These are phyloP conservation scores for Fusarium sp. DNA, from an alignment of 2,329 filamentous ascomycete species.

Conservation along the genomic window DNA sequence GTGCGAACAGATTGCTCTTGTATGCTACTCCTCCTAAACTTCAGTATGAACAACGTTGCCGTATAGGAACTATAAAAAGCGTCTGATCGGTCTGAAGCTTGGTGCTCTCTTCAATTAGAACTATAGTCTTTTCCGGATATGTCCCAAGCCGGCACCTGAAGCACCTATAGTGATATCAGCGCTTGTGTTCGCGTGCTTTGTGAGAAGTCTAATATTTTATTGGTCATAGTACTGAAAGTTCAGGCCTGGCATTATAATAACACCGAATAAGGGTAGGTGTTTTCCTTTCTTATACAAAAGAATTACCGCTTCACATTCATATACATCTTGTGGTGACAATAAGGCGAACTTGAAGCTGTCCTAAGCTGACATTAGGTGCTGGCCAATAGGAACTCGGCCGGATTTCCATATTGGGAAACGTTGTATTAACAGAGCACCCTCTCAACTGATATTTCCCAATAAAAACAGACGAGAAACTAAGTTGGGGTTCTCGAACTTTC, in stretches of 20 bases:
- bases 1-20: not conserved
- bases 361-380: constrained; percentile 1
- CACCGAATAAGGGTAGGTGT: not conserved
- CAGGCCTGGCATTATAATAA: not conserved
- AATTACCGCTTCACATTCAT: not conserved
- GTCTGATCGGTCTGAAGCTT: not conserved
- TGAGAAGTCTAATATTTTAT: not conserved
- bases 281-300: not conserved
- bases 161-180: constrained; percentile 1
- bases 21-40: not conserved
- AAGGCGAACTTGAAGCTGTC: not conserved
- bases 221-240: no score
- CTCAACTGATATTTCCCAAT: not conserved
- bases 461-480: not conserved
- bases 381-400: constrained; percentile 24
- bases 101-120: no score
- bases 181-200: not conserved
- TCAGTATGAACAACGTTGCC: not conserved
- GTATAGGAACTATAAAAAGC: not conserved
- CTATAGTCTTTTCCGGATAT: no score
- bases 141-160: not conserved
- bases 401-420: constrained; percentile 25
- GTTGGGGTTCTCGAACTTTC: not conserved
- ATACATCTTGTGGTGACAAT: not conserved
- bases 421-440: not conserved